Conservation (phyloP, 2,329 filamentous ascomycete genomes). For the Cucurbitaria berberidis region DNA sequence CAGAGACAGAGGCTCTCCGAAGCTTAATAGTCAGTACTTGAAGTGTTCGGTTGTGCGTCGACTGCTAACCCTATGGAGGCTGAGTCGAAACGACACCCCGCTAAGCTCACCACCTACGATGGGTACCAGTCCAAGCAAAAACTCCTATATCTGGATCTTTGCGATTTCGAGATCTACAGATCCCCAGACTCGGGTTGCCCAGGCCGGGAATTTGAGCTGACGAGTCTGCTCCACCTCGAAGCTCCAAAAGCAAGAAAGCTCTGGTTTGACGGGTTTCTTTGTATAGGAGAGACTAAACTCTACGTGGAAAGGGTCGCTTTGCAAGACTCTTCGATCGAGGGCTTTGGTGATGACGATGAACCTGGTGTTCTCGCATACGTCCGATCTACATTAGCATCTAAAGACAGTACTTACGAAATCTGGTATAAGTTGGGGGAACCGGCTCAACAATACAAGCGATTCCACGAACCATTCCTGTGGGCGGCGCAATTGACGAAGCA, state of each 20-base stretch:
- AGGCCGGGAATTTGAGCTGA: slow-evolving; percentile 5
- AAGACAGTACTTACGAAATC: slow-evolving; percentile 47
- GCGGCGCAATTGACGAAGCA: slow-evolving; percentile 74
- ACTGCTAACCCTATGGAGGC: background rate
- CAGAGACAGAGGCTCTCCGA: slow-evolving; percentile 13
- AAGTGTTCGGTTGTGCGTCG: no score
- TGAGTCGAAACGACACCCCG: slow-evolving; percentile 8
- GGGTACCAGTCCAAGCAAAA: slow-evolving; percentile 4
- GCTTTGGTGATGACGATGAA: slow-evolving; percentile 62
- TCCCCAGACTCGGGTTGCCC: slow-evolving; percentile 4
- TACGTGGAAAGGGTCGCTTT: slow-evolving; percentile 67
- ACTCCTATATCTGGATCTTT: slow-evolving; percentile 21
- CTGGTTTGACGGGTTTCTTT: slow-evolving; percentile 50
- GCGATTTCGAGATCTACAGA: slow-evolving; percentile 36
- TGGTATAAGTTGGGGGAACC: slow-evolving; percentile 70
- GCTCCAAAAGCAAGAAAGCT: slow-evolving; percentile 18
- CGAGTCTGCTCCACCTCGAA: slow-evolving; percentile 23
- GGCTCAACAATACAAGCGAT: slow-evolving; percentile 65
- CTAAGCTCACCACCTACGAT: background rate
- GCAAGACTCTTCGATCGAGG: slow-evolving; percentile 66
- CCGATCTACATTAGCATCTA: slow-evolving; percentile 54
- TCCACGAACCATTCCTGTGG: slow-evolving; percentile 71
- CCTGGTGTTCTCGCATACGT: slow-evolving; percentile 68
- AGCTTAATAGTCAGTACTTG: slow-evolving; percentile 13
- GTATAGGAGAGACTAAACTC: slow-evolving; percentile 47